phyloP scores from a whole-genome alignment of 108 stramenopile species.

The Cylindrotheca closterium region DNA sequence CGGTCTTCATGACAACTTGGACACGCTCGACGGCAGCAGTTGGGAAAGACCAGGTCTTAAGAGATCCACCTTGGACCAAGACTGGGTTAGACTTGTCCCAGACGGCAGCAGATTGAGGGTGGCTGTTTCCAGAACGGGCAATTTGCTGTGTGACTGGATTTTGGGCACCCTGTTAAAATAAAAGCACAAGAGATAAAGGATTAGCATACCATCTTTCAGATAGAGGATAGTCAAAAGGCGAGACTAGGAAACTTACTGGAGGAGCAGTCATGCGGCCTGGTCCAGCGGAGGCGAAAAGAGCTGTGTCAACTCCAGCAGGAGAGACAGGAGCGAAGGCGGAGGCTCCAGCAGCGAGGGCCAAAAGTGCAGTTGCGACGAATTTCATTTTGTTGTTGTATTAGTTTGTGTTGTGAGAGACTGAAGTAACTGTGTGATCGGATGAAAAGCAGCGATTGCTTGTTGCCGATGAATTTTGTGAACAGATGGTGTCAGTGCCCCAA shows the following conservation, averaged over 20 bases:
- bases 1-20: slow-evolving; percentile 67
- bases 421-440: too few relatives aligned
- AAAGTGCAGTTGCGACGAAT: neutral
- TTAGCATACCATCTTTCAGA: too few relatives aligned
- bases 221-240: too few relatives aligned
- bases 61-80: slow-evolving; percentile 71
- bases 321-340: neutral
- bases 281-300: neutral
- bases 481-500: too few relatives aligned
- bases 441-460: too few relatives aligned
- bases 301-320: neutral
- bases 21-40: slow-evolving; percentile 53
- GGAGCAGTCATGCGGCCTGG: slow-evolving; percentile 1
- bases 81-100: slow-evolving; percentile 46
- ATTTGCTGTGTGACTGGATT: neutral
- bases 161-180: neutral
- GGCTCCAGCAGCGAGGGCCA: neutral
- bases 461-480: too few relatives aligned
- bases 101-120: neutral
- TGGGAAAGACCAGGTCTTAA: slow-evolving; percentile 68
- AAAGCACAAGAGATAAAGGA: neutral
- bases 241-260: neutral
- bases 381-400: neutral
- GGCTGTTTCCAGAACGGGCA: neutral
- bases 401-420: too few relatives aligned